Conservation (phyloP, 306 rosid genomes). For the Gynostemma pentaphyllum region DNA sequence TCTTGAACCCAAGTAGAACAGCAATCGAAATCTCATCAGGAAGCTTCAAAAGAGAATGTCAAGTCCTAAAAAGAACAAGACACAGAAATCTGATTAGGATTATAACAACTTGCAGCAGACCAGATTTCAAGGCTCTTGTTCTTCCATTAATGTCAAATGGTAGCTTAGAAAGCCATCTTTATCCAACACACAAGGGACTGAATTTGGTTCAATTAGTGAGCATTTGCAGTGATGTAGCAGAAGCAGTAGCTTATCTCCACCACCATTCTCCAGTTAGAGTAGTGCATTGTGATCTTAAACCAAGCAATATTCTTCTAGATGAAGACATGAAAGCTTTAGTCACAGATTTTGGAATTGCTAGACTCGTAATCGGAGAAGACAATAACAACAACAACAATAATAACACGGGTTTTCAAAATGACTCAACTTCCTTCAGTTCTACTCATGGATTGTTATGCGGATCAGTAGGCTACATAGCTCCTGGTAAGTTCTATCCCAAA, state of each 20-base stretch:
- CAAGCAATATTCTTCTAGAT: slow-evolving; percentile 82
- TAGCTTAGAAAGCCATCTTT: slow-evolving; percentile 71
- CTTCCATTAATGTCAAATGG: slow-evolving; percentile 87
- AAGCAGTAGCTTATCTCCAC: slow-evolving; percentile 79
- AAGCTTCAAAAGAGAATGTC: slow-evolving; percentile 77
- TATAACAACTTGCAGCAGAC: slow-evolving; percentile 62
- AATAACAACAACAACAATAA: slow-evolving; percentile 1
- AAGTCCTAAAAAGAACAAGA: slow-evolving; percentile 51
- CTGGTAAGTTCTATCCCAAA: slow-evolving; percentile 69
- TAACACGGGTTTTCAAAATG: slow-evolving; percentile 7
- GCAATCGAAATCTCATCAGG: slow-evolving; percentile 43
- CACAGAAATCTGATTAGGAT: slow-evolving; percentile 82
- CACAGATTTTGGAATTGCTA: slow-evolving; percentile 84
- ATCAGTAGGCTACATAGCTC: slow-evolving; percentile 87
- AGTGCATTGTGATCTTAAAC: slow-evolving; percentile 89
- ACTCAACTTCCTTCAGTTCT: slow-evolving; percentile 44
- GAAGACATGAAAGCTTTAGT: slow-evolving; percentile 75
- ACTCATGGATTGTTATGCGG: slow-evolving; percentile 73
- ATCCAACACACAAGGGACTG: slow-evolving; percentile 34
- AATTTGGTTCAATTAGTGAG: slow-evolving; percentile 54
- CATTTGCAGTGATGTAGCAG: slow-evolving; percentile 82
- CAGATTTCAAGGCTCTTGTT: slow-evolving; percentile 78
- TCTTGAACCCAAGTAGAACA: slow-evolving; percentile 27
- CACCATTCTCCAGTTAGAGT: slow-evolving; percentile 71
- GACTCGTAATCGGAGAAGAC: slow-evolving; percentile 37